These are phyloP conservation scores for Gnomoniopsis smithogilvyi DNA, from an alignment of 2,329 filamentous ascomycete genomes.

Conservation along the genomic window DNA sequence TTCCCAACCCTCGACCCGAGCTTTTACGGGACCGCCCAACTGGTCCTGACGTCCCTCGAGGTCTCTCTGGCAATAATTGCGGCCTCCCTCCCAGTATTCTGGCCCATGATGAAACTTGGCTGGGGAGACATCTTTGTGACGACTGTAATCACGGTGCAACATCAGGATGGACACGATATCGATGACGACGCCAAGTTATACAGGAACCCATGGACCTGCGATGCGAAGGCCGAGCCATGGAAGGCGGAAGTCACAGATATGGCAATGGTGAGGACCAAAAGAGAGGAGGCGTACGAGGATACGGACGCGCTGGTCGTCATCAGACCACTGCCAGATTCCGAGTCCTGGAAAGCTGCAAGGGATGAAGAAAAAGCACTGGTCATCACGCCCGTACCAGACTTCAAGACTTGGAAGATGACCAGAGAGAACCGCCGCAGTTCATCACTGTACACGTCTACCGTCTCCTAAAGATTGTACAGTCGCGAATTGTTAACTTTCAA, in stretches of 20 bases:
- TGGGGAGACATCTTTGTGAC: constrained; percentile 33
- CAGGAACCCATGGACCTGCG: constrained; percentile 10
- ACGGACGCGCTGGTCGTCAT: background rate
- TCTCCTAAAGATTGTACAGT: background rate
- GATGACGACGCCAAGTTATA: background rate
- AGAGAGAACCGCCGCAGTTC: background rate
- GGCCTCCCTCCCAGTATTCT: constrained; percentile 9
- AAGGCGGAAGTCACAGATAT: background rate
- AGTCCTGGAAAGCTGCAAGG: background rate
- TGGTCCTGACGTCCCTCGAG: constrained; percentile 31
- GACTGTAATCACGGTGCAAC: constrained; percentile 28
- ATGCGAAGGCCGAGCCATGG: background rate
- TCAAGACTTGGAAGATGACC: background rate
- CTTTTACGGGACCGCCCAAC: constrained; percentile 31
- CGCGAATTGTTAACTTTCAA: background rate
- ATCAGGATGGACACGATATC: constrained; percentile 7
- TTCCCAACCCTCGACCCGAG: constrained; percentile 33
- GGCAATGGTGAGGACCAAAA: background rate
- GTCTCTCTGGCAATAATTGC: constrained; percentile 23
- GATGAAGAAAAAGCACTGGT: background rate
- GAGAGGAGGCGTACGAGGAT: background rate
- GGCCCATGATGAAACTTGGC: constrained; percentile 23
- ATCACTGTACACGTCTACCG: background rate
- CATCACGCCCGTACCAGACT: background rate
- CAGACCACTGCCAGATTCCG: background rate